A percentile compares a stretch with the other conserved stretches of the same genome.
Evolutionary conservation across 164 flowering plant genomes (phyloP).

Genomic region (Pachysandra terminalis): DNA sequence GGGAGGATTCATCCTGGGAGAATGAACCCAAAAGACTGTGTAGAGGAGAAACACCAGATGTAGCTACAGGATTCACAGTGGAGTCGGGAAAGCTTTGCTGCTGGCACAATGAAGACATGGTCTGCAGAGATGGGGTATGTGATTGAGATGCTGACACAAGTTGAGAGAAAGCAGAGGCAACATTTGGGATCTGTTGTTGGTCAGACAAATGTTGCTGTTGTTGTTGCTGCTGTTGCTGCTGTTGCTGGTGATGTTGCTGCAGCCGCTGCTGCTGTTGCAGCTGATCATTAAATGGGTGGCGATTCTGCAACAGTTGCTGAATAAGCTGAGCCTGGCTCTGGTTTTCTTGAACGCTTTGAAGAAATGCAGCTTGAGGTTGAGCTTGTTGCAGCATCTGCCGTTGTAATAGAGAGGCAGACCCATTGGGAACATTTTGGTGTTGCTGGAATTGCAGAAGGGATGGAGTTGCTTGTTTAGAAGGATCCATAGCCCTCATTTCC

Average conservation of each 20-base stretch:
- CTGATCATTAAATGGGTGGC: slow-evolving; percentile 11
- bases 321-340: slow-evolving; percentile 38
- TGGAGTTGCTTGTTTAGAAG: slow-evolving; percentile 48
- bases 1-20: slow-evolving; percentile 62
- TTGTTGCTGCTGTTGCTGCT: slow-evolving; percentile 24
- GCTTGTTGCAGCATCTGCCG: slow-evolving; percentile 61
- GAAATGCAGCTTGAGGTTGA: slow-evolving; percentile 52
- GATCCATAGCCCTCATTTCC: slow-evolving; percentile 66
- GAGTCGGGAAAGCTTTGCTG: slow-evolving; percentile 61
- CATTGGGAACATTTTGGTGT: slow-evolving; percentile 36
- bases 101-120: slow-evolving; percentile 53
- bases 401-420: slow-evolving; percentile 47
- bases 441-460: slow-evolving; percentile 70
- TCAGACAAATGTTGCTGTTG: slow-evolving; percentile 40
- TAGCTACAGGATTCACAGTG: slow-evolving; percentile 40
- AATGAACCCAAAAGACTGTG: slow-evolving; percentile 68
- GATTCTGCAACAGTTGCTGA: slow-evolving; percentile 39
- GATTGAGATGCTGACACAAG: slow-evolving; percentile 49
- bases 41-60: slow-evolving; percentile 54
- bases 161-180: slow-evolving; percentile 44
- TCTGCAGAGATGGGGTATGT: slow-evolving; percentile 46
- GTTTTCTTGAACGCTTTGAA: slow-evolving; percentile 46
- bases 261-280: slow-evolving; percentile 20
- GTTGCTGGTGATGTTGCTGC: slow-evolving; percentile 34
- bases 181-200: slow-evolving; percentile 43